Base-by-base conservation (phyloP, 2,329 filamentous ascomycete species). In the Penicillium brevicompactum region DNA sequence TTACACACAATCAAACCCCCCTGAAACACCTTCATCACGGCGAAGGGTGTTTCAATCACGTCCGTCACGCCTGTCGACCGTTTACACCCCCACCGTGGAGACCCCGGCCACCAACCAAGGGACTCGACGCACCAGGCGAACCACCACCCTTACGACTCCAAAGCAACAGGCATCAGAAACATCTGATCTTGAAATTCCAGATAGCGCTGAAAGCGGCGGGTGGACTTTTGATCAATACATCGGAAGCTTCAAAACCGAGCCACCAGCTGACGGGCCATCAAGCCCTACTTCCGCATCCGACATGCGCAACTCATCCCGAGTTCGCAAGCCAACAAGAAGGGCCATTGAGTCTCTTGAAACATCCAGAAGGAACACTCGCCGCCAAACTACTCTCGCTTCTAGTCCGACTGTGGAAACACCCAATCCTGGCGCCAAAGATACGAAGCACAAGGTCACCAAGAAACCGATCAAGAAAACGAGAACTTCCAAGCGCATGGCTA, bases 271-370 rank as follows among this genome's bases (percentile, higher is more conserved):
- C 27, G 37, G 46, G 37, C 44, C 48, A 34, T 48, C 55, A 14
- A 59, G 61, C n/a, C 56, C 66, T 40, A 51, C 57, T 42, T 51
- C 58, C 46, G 38, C 60, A 22, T 57, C 51, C 48, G 65, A 63
- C 7, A 56, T 55, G 27, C 65, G 67, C n/a, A 53, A 63, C 32
- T 72, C 70, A 16, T 59, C 52, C 14, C 68, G 70, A 5, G 40
- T 65, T 30, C 67, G 68, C 42, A 70, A 70, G 45, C 68, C 68
- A 16, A 71, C 69, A 3, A 56, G 57, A 18, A 66, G 67, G 30
- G 69, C 70, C 7, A 60, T 67, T 18, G 70, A 73, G 56, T 63
- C 68, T 40, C 46, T 62, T 13, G 46, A 58, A 21, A 62, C 41
- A 16, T 16, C 14, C 5, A 62, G 59, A 46, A 53, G 43, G 18